Conservation (phyloP, 345 rosid species). For the Lepidium aucheri region DNA sequence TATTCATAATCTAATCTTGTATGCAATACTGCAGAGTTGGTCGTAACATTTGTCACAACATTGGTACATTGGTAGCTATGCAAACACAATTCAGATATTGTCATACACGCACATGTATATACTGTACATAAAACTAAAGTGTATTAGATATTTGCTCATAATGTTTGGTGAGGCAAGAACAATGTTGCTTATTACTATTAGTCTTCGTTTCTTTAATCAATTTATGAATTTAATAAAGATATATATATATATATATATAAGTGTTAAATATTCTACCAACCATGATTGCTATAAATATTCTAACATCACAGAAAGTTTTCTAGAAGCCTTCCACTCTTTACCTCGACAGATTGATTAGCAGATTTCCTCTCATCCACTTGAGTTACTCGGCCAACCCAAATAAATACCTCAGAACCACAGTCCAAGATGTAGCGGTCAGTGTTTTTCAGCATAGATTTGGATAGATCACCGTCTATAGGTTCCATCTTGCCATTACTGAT, state of each 20-base stretch:
- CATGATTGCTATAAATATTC: neutral
- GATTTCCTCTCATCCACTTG: slow-evolving; percentile 96
- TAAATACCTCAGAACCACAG: slow-evolving; percentile 77
- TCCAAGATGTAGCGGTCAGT: slow-evolving; percentile 78
- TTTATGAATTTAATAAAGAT: no score
- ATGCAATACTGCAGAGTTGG: slow-evolving; percentile 19
- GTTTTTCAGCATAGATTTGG: slow-evolving; percentile 77
- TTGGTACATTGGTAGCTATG: slow-evolving; percentile 5
- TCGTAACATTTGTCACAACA: slow-evolving; percentile 23
- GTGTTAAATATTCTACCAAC: no score
- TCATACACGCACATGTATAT: slow-evolving; percentile 19
- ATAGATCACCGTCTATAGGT: slow-evolving; percentile 64
- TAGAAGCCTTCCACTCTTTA: slow-evolving; percentile 18
- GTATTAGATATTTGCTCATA: neutral
- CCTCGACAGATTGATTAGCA: slow-evolving; percentile 85
- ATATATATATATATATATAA: no score
- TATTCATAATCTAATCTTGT: no score
- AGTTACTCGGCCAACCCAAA: slow-evolving; percentile 97
- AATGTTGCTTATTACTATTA: no score
- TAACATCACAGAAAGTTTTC: neutral
- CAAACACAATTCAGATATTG: slow-evolving; percentile 3
- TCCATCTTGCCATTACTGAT: slow-evolving; percentile 55
- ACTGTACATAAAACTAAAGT: neutral
- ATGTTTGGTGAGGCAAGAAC: neutral
- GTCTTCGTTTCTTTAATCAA: no score